These are phyloP conservation scores for Pseudogymnoascus sp. DNA, from an alignment of 2,329 filamentous ascomycete genomes.

Conservation along the genomic window DNA sequence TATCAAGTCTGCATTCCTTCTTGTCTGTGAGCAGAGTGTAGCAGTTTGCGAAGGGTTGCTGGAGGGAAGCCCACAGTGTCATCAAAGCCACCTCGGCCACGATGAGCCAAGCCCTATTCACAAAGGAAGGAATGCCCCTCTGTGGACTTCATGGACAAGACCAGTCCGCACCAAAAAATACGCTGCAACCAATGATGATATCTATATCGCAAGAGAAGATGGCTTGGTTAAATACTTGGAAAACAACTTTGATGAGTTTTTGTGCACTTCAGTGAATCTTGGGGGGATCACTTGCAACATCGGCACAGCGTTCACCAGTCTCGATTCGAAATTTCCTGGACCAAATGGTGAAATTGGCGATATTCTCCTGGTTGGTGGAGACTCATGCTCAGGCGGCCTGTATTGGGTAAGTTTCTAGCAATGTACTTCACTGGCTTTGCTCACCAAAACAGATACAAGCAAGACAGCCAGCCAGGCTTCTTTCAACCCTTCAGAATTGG, in stretches of 20 bases:
- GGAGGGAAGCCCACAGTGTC: constrained; percentile 40
- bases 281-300: constrained; percentile 66
- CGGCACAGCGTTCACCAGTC: constrained; percentile 70
- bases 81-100: background rate
- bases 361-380: constrained; percentile 70
- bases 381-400: constrained; percentile 67
- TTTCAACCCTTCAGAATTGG: constrained; percentile 58
- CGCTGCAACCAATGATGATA: constrained; percentile 59
- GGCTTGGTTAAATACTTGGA: constrained; percentile 69
- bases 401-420: constrained; percentile 35
- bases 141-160: constrained; percentile 81
- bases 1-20: constrained; percentile 60
- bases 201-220: constrained; percentile 84
- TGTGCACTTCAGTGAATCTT: constrained; percentile 48
- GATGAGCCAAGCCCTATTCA: constrained; percentile 34
- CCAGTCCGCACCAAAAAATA: constrained; percentile 58
- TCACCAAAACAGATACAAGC: constrained; percentile 39
- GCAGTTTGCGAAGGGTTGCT: constrained; percentile 48
- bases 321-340: constrained; percentile 33
- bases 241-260: constrained; percentile 46
- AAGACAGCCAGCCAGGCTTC: constrained; percentile 42
- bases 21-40: constrained; percentile 54
- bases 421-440: background rate
- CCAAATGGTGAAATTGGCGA: constrained; percentile 46
- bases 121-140: constrained; percentile 41